A percentile compares a stretch with the other conserved stretches of the same genome.
Conservation (phyloP, 257 asterid genomes). For the Solanum microdontum region DNA sequence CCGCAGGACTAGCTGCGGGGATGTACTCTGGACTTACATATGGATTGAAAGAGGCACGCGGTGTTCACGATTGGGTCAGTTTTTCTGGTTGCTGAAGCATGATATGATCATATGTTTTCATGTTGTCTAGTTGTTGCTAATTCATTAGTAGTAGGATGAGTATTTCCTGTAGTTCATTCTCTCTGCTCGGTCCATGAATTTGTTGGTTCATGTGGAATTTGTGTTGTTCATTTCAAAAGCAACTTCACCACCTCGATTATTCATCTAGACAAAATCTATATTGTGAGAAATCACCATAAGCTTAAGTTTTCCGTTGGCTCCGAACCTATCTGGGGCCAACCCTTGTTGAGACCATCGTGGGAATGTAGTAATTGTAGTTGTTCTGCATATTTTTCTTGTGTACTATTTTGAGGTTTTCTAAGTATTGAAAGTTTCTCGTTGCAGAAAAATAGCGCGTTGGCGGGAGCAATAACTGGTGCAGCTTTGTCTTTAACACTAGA, state of each 20-base stretch:
- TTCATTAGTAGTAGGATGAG: background rate
- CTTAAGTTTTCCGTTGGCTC: background rate
- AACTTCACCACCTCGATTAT: background rate
- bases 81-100: background rate
- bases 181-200: background rate
- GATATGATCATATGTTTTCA: background rate
- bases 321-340: background rate
- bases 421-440: background rate
- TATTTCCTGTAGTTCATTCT: background rate
- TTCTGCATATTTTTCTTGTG: background rate
- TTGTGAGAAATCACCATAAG: background rate
- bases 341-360: background rate
- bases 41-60: conserved; percentile 78
- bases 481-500: conserved; percentile 62
- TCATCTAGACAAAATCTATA: background rate
- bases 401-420: background rate
- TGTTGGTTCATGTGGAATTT: background rate
- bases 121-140: background rate
- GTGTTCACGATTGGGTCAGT: conserved; percentile 82
- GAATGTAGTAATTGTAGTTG: too few relatives aligned
- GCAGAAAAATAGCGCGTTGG: conserved; percentile 82
- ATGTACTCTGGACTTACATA: conserved; percentile 78
- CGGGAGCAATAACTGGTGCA: conserved; percentile 90
- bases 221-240: background rate
- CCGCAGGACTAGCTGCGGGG: conserved; percentile 84